Evolutionary conservation across 2,329 filamentous ascomycete genomes (phyloP), one percentile per base, ranked within the genome.

Genomic region (Epichloe sibirici): DNA sequence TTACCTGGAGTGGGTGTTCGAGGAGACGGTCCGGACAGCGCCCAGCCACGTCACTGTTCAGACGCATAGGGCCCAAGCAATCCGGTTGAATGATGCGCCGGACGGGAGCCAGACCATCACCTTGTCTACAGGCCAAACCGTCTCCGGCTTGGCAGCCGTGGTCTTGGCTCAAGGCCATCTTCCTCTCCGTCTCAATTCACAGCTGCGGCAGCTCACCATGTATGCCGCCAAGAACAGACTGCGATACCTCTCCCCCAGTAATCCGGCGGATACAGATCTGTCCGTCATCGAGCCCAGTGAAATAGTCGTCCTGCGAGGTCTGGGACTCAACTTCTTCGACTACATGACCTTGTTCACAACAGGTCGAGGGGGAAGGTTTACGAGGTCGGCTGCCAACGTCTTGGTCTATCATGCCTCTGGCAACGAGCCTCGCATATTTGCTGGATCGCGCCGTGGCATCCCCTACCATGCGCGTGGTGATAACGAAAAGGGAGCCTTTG

Each of bases 301-400:
- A 21, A 6, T 11, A 0, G 52, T 53, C 11, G 9, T 53, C 9
- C 31, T 53, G 8, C 44, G 48, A 15, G 52, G 52, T 1, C 21
- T 53, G 2, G 52, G 52, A 5, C 52, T 53, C 13, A 53, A 53
- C 43, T 53, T 53, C 17, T 53, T 53, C 23, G 52, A 53, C 38
- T 49, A 53, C 48, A n/a, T 53, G 13, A 15, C 52, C 3, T 9
- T 53, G 11, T 31, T 53, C 2, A 53, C 52, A 5, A 51, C 37
- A 9, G 52, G 52, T 0, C 48, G 52, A 9, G 52, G 52, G 2
- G 52, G 52, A 4, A 25, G 17, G 7, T 53, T 51, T 7, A 23
- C 37, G 4, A 37, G 23, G 13, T 25, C 44, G 6, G 9, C 28
- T 1, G 15, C 21, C 5, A 21, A 35, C 4, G 17, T 3, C 12